Conservation (phyloP, 768 basidiomycete species). For the Pleurotus platypus region DNA sequence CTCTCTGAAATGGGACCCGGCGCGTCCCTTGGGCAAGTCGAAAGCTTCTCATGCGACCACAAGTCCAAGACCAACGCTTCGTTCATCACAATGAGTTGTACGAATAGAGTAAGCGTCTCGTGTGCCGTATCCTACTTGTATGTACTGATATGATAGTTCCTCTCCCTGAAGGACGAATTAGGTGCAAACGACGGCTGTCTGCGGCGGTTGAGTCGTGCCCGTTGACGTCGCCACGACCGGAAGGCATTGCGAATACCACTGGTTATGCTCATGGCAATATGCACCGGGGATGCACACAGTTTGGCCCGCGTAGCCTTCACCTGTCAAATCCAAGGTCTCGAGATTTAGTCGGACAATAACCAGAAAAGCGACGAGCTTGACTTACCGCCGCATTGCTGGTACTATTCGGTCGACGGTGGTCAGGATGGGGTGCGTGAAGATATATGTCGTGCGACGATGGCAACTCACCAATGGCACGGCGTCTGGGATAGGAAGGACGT, state of each 20-base stretch:
- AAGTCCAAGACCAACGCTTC: too few species aligned
- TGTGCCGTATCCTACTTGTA: too few species aligned
- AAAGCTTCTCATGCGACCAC: too few species aligned
- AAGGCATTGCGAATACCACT: conserved; percentile 1
- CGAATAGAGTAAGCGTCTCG: too few species aligned
- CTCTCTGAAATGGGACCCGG: too few species aligned
- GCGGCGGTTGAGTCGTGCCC: background rate
- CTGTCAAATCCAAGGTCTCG: background rate
- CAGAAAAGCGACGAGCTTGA: background rate
- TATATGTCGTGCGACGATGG: background rate
- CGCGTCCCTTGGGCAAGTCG: too few species aligned
- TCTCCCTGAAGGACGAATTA: background rate
- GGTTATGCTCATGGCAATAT: background rate
- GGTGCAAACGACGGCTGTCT: background rate
- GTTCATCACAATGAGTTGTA: too few species aligned
- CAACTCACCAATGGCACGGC: background rate
- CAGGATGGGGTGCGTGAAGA: background rate
- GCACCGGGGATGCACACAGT: background rate
- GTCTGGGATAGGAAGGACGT: background rate
- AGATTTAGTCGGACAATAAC: background rate
- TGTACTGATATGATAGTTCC: too few species aligned
- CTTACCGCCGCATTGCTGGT: conserved; percentile 1
- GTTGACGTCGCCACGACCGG: background rate
- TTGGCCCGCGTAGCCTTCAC: background rate
- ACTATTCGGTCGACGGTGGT: background rate